phyloP scores from a whole-genome alignment of 305 asterid species.

The Fraxinus latifolia region DNA sequence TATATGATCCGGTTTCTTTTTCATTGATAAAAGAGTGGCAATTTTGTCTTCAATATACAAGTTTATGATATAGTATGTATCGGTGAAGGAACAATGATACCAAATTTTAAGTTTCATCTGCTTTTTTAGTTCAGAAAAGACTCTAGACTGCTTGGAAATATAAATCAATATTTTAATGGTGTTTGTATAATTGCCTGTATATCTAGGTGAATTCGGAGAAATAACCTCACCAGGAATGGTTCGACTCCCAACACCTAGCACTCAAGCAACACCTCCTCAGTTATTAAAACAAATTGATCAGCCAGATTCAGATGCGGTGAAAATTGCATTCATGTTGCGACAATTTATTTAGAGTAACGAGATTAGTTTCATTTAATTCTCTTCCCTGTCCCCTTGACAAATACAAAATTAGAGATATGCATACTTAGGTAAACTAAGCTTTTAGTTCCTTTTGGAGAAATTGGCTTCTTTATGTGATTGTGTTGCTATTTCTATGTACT shows the following conservation, averaged over 20 bases:
- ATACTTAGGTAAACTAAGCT: neutral
- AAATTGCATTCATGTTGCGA: neutral
- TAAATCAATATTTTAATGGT: conserved; percentile 4
- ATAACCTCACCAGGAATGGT: conserved; percentile 42
- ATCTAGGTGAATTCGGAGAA: conserved; percentile 55
- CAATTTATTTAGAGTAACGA: neutral
- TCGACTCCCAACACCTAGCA: conserved; percentile 42
- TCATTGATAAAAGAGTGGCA: neutral
- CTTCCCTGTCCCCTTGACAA: neutral
- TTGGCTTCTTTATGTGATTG: neutral
- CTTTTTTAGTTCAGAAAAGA: neutral
- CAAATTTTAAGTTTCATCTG: neutral
- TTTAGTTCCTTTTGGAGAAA: neutral
- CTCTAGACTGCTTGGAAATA: neutral
- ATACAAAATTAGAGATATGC: neutral
- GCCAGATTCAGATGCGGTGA: conserved; percentile 36
- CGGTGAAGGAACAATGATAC: neutral
- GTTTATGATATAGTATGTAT: neutral
- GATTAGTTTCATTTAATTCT: neutral
- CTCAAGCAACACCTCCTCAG: conserved; percentile 53
- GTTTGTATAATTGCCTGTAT: conserved; percentile 17
- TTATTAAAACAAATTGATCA: conserved; percentile 42
- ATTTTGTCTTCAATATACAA: neutral
- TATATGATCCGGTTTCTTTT: neutral
- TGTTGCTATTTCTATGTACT: neutral